Evolutionary conservation across 2,329 filamentous ascomycete species (phyloP).

Genomic region (Botrytis squamosa): DNA sequence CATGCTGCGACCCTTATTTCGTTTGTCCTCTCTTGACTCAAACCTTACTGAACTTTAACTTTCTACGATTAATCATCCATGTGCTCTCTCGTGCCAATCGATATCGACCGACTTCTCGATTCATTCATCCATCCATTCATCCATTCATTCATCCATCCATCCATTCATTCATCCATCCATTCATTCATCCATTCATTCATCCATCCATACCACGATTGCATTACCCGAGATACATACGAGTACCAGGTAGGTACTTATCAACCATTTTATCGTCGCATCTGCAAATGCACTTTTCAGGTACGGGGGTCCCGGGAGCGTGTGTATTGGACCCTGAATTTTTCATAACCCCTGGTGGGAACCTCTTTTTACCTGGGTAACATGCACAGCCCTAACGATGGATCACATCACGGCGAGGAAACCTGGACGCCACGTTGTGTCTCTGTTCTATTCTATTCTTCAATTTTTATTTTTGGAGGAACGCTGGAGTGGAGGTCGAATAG

Average conservation of each 20-base stretch:
- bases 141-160: background rate
- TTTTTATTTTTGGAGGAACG: background rate
- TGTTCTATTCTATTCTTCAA: background rate
- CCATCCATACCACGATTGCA: background rate
- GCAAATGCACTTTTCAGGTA: background rate
- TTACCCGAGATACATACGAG: background rate
- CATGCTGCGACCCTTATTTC: background rate
- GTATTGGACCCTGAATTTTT: background rate
- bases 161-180: too few relatives aligned
- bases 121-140: background rate
- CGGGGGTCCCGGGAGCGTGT: background rate
- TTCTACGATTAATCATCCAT: background rate
- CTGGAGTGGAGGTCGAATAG: background rate
- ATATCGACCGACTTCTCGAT: background rate
- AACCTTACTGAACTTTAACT: background rate
- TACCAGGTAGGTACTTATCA: background rate
- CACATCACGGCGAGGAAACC: constrained; percentile 10
- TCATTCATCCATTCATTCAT: background rate
- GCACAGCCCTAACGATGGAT: constrained; percentile 22
- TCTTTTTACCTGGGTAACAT: background rate
- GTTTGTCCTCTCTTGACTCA: background rate
- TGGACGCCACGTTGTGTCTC: constrained; percentile 14
- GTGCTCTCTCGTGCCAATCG: background rate
- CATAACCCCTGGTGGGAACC: background rate
- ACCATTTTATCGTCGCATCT: background rate